Conservation (phyloP, 371 early-diverging fungal species). For the Mortierella sp. region DNA sequence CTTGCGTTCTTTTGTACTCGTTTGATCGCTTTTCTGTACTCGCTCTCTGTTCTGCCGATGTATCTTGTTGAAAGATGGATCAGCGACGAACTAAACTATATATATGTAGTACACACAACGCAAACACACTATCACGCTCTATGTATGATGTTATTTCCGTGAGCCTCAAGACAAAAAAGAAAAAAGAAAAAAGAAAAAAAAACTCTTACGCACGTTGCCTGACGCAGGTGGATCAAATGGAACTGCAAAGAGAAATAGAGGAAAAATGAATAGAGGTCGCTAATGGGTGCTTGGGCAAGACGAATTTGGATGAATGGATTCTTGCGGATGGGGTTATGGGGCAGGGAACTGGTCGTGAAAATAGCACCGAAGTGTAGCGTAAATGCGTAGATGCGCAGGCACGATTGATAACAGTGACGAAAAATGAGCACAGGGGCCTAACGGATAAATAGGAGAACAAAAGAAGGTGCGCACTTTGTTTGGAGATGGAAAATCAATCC, state of each 20-base stretch:
- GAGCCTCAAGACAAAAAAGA: constrained; percentile 1
- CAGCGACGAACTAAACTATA: constrained; percentile 1
- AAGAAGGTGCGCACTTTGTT: no score
- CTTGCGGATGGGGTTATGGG: no score
- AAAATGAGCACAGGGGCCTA: neutral
- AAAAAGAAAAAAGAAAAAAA: neutral
- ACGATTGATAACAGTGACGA: neutral
- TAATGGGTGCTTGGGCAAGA: no score
- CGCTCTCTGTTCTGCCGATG: neutral
- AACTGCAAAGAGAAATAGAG: no score
- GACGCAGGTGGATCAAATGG: no score
- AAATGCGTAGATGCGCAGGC: no score
- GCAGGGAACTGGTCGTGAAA: no score
- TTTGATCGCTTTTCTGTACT: constrained; percentile 6
- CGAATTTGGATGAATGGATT: no score
- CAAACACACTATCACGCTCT: neutral
- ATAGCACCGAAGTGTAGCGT: no score
- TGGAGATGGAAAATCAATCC: neutral
- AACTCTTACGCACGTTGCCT: neutral
- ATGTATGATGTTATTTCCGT: constrained; percentile 11
- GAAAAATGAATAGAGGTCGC: no score
- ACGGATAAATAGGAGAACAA: neutral
- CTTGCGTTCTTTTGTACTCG: neutral
- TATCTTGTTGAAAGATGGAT: constrained; percentile 17
- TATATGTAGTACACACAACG: no score